Percentiles rank a stretch among this genome's conserved stretches.
Evolutionary conservation across 2,329 filamentous ascomycete species (phyloP).

Genomic region (Colletotrichum camelliae): DNA sequence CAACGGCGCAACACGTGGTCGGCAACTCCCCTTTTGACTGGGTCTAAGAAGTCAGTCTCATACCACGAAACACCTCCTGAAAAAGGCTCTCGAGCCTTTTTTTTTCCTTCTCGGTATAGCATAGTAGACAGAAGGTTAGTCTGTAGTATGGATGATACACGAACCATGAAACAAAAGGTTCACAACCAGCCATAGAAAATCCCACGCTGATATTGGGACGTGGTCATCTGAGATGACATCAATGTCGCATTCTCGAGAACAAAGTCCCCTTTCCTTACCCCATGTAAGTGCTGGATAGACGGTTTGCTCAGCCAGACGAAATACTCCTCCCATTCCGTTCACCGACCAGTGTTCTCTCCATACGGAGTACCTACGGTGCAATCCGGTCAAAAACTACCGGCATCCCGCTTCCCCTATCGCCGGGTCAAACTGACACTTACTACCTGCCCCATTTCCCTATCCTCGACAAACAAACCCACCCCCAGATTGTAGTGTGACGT

Average conservation of each 20-base stretch:
- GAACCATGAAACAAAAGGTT: background rate
- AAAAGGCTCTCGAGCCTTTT: background rate
- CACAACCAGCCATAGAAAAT: background rate
- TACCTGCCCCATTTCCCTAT: background rate
- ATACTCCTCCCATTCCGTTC: background rate
- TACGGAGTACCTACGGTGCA: background rate
- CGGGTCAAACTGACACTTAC: background rate
- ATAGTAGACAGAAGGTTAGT: background rate
- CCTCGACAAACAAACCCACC: background rate
- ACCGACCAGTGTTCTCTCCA: background rate
- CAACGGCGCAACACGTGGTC: background rate
- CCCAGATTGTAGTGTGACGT: background rate
- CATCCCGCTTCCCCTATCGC: background rate
- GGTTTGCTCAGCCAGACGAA: background rate
- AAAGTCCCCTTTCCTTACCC: background rate
- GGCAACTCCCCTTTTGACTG: background rate
- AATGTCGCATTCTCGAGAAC: background rate
- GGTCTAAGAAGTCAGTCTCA: background rate
- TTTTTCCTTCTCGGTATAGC: background rate
- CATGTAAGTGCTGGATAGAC: background rate
- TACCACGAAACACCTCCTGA: background rate
- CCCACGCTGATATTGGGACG: background rate
- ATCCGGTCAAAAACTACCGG: background rate
- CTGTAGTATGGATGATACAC: background rate
- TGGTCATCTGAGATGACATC: background rate